Percentiles rank a stretch among this genome's conserved stretches.
Evolutionary conservation across 306 rosid genomes (phyloP).

Genomic region (Cicer yamashitae): DNA sequence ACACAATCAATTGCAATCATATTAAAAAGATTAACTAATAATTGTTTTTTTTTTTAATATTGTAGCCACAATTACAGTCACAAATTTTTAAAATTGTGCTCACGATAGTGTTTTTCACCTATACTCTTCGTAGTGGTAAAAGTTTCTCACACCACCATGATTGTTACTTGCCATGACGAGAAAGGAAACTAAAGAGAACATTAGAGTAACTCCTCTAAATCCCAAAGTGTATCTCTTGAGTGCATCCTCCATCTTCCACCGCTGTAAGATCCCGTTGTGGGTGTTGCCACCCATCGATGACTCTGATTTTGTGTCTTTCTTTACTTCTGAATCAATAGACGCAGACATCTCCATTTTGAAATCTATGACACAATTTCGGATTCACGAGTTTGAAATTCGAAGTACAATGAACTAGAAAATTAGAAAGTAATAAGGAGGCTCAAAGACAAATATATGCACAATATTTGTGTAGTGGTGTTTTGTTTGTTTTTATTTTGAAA

Average conservation of each 20-base stretch:
- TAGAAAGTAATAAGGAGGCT: constrained; percentile 7
- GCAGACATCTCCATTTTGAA: constrained; percentile 38
- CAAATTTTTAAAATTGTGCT: background rate
- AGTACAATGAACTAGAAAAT: background rate
- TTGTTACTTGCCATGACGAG: constrained; percentile 65
- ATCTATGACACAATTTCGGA: constrained; percentile 4
- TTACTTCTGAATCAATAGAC: background rate
- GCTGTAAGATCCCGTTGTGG: constrained; percentile 30
- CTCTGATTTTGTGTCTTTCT: constrained; percentile 8
- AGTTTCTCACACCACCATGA: constrained; percentile 55
- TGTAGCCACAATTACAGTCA: background rate
- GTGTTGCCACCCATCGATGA: background rate
- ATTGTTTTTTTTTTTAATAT: no score
- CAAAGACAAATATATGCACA: constrained; percentile 1
- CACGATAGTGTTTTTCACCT: constrained; percentile 40
- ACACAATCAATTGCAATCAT: no score
- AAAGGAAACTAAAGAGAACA: constrained; percentile 63
- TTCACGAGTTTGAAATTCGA: background rate
- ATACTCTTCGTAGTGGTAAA: constrained; percentile 58
- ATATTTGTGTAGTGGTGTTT: background rate
- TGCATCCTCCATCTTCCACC: constrained; percentile 58
- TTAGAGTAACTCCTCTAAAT: constrained; percentile 59
- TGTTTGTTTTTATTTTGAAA: background rate
- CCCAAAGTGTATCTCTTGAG: constrained; percentile 53
- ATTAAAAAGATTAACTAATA: no score